A percentile compares a stretch with the other conserved stretches of the same genome.
phyloP scores from a whole-genome alignment of 768 basidiomycete species.

The Thelephora aurantiotincta region DNA sequence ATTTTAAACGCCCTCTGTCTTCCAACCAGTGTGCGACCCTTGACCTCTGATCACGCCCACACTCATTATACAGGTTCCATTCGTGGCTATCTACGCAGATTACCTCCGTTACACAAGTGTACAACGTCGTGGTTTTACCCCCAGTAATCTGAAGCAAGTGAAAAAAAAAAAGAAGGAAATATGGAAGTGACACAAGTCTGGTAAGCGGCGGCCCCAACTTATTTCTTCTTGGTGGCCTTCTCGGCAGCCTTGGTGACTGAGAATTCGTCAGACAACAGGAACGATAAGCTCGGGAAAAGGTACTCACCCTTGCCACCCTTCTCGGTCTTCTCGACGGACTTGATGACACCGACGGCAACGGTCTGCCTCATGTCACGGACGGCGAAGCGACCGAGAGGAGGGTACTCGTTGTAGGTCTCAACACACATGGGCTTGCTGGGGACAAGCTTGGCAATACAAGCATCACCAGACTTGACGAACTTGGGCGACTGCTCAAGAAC shows the following conservation, averaged over 20 bases:
- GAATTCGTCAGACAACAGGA: constrained; percentile 6
- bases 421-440: constrained; percentile 95
- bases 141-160: too few species aligned
- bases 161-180: not conserved
- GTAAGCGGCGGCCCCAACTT: constrained; percentile 25
- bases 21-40: not conserved
- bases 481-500: constrained; percentile 79
- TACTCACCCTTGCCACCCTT: constrained; percentile 42
- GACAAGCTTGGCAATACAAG: constrained; percentile 95
- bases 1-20: constrained; percentile 1
- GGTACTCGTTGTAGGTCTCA: constrained; percentile 92
- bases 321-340: constrained; percentile 91
- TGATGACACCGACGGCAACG: constrained; percentile 98
- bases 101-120: not conserved
- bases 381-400: constrained; percentile 97
- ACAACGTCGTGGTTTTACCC: not conserved
- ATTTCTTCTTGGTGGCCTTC: constrained; percentile 94
- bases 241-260: constrained; percentile 89
- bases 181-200: not conserved
- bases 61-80: not conserved
- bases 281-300: not conserved
- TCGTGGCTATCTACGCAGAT: not conserved
- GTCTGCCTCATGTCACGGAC: constrained; percentile 99
- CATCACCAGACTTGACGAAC: constrained; percentile 99
- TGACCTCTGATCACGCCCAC: not conserved